These are phyloP conservation scores for Chaetomium fimeti DNA, from an alignment of 495 filamentous ascomycete genomes.

Conservation along the genomic window DNA sequence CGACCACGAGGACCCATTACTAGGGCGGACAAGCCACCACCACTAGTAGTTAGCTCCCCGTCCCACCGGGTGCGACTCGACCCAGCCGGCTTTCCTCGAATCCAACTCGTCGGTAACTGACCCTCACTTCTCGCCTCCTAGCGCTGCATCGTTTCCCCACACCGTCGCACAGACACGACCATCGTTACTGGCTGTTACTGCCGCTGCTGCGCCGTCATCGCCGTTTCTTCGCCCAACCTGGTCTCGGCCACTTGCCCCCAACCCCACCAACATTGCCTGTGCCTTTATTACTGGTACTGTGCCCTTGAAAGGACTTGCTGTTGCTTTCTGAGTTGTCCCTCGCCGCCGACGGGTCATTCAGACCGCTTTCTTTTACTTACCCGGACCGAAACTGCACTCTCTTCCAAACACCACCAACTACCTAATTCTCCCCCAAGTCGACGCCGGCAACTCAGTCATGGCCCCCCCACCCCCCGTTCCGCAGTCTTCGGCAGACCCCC, in stretches of 20 bases:
- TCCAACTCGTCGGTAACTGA: slow-evolving; percentile 32
- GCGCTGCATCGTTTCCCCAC: slow-evolving; percentile 29
- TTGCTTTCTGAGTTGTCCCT: neutral
- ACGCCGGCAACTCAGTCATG: slow-evolving; percentile 26
- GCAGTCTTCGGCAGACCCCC: slow-evolving; percentile 19
- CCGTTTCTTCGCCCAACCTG: slow-evolving; percentile 5
- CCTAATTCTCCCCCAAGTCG: neutral
- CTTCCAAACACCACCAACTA: neutral
- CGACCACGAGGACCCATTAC: neutral
- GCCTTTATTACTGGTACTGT: neutral
- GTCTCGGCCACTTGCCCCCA: neutral
- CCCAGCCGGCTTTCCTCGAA: slow-evolving; percentile 25
- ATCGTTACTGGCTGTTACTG: slow-evolving; percentile 1
- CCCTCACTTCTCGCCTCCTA: slow-evolving; percentile 10
- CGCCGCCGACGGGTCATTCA: neutral
- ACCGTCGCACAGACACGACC: slow-evolving; percentile 28
- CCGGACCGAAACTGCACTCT: neutral
- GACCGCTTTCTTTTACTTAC: neutral
- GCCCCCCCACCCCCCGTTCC: slow-evolving; percentile 26
- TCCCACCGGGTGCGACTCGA: slow-evolving; percentile 19
- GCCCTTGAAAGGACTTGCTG: neutral
- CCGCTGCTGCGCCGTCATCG: neutral
- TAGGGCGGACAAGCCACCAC: slow-evolving; percentile 5
- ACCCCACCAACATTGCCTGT: neutral
- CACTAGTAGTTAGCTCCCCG: slow-evolving; percentile 8